Conservation (phyloP, 306 rosid genomes). For the Gynostemma pentaphyllum region DNA sequence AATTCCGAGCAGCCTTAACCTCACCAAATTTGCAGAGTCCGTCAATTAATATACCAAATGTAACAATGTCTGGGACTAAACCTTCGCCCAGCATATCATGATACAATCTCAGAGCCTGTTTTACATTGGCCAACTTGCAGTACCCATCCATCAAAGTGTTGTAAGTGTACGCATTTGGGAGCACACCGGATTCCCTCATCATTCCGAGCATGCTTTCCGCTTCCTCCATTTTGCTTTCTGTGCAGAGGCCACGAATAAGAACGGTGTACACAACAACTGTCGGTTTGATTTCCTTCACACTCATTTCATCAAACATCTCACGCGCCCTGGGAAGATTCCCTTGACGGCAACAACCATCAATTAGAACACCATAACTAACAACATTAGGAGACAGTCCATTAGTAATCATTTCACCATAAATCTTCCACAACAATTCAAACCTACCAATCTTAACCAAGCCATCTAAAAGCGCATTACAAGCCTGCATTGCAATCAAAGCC, state of each 20-base stretch:
- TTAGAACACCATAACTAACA: conserved; percentile 45
- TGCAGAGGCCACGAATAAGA: conserved; percentile 40
- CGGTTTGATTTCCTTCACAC: conserved; percentile 25
- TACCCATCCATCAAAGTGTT: conserved; percentile 63
- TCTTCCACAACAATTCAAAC: conserved; percentile 35
- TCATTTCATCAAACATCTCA: conserved; percentile 51
- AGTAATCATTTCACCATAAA: conserved; percentile 31
- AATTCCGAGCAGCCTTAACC: conserved; percentile 26
- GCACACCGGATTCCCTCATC: conserved; percentile 37
- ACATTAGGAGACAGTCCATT: conserved; percentile 38
- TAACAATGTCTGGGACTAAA: conserved; percentile 44
- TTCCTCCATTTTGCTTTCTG: conserved; percentile 32
- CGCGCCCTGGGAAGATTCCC: conserved; percentile 26
- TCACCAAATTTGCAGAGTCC: conserved; percentile 43
- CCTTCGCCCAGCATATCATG: conserved; percentile 26
- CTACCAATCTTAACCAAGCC: conserved; percentile 30
- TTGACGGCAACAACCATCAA: conserved; percentile 28
- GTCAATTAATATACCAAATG: conserved; percentile 40
- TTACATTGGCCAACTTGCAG: conserved; percentile 33
- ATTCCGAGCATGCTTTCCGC: conserved; percentile 28
- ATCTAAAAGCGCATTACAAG: conserved; percentile 53
- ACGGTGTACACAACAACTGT: conserved; percentile 41
- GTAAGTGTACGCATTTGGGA: conserved; percentile 50
- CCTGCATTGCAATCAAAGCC: conserved; percentile 27
- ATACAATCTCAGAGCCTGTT: conserved; percentile 30